Percentiles rank a stretch among this genome's conserved stretches.
These are phyloP conservation scores for Bullera alba DNA, from an alignment of 768 basidiomycete genomes.

Conservation along the genomic window DNA sequence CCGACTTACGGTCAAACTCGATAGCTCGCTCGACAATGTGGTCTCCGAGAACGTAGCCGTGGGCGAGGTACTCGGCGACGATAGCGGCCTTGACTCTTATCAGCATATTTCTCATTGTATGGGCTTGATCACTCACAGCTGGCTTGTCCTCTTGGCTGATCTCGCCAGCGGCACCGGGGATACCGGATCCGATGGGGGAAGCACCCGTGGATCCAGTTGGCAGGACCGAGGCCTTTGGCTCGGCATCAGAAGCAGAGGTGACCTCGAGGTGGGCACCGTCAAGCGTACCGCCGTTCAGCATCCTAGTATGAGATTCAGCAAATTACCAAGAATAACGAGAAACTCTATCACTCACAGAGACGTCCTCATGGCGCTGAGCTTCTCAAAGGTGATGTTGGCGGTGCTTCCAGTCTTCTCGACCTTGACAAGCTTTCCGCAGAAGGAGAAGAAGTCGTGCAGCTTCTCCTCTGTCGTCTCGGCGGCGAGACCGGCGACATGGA, in stretches of 20 bases:
- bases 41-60: slow-evolving; percentile 78
- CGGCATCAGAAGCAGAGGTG: slow-evolving; percentile 56
- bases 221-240: slow-evolving; percentile 36
- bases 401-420: slow-evolving; percentile 44
- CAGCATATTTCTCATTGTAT: neutral
- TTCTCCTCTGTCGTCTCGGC: slow-evolving; percentile 60
- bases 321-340: neutral
- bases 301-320: neutral
- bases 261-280: slow-evolving; percentile 66
- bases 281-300: too few relatives aligned
- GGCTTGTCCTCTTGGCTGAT: slow-evolving; percentile 89
- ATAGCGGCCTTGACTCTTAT: slow-evolving; percentile 50
- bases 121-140: slow-evolving; percentile 19
- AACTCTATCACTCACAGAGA: slow-evolving; percentile 16
- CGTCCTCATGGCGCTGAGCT: slow-evolving; percentile 46
- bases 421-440: slow-evolving; percentile 68
- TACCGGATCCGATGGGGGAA: slow-evolving; percentile 37
- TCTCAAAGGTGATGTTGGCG: slow-evolving; percentile 78
- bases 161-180: slow-evolving; percentile 12
- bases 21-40: slow-evolving; percentile 58
- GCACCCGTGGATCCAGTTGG: slow-evolving; percentile 37
- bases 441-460: slow-evolving; percentile 58
- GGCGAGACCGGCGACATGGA: slow-evolving; percentile 60
- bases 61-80: slow-evolving; percentile 87
- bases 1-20: slow-evolving; percentile 47